Evolutionary conservation across 192 early-diverging fungal species (phyloP), one percentile per base, ranked within the genome.

Genomic region (Entomortierella chlamydospora): DNA sequence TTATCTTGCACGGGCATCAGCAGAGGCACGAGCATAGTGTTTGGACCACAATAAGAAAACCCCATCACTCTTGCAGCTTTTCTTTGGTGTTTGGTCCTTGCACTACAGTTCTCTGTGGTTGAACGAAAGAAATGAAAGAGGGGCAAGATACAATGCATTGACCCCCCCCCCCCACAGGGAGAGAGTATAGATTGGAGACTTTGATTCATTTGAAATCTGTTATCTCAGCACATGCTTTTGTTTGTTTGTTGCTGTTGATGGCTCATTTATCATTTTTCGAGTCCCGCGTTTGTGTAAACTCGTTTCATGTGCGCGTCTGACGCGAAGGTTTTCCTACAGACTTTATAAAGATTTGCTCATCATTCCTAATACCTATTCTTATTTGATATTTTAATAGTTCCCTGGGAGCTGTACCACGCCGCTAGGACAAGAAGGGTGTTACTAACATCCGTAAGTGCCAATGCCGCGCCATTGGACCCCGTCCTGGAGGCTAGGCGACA

Each of bases 321-420:
- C 11, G 13, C n/a, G n/a, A n/a, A n/a, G n/a, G n/a, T n/a, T n/a
- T n/a, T n/a, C n/a, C n/a, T n/a, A n/a, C n/a, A n/a, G n/a, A n/a
- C n/a, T n/a, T n/a, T n/a, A n/a, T 50, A 30, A 31, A 37, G 17
- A 45, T 66, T 66, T 66, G 20, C 41, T 57, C 22, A 56, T 41
- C 52, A n/a, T 8, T 54, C 7, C 2, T 30, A 37, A 25, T 28
- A 26, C 4, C 18, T 43, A 52, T 43, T 66, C 5, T 50, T 54
- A 17, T 34, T 12, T 42, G 10, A 1, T 65, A 15, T n/a, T 54
- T 13, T 33, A 49, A 31, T 77, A 90, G 88, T 87, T 0, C 88
- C 88, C 20, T 90, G 88, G 88, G 81, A 86, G 30, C 76, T 86
- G 30, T 90, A 90, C 69, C 81, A 90, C 62, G 73, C 85, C 33